Evolutionary conservation across 1,284 basidiomycete genomes (phyloP), one percentile per base, ranked within the genome.

Genomic region (Filobasidium uniguttulatum): DNA sequence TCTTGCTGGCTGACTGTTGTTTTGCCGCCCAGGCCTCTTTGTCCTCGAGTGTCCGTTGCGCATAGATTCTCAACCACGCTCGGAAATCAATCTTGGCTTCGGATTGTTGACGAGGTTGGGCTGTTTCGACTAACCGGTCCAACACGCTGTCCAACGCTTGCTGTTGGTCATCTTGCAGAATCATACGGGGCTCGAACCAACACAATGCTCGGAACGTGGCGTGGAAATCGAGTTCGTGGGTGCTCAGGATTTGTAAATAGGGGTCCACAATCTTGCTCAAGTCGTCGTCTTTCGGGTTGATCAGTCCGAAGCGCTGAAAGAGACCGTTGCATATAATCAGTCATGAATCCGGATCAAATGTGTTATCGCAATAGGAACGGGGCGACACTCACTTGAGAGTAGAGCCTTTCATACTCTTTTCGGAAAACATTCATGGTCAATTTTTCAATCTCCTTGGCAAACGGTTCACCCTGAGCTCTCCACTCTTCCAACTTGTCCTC

Each of bases 141-240:
- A 84, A 66, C 59, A 81, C 80, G 0, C 46, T 47, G 19, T 72
- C 66, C 20, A 78, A 57, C 15, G 66, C 63, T 0, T 58, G 54
- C 9, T 52, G 52, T 15, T 62, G 60, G 35, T 62, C 58, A 3
- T 31, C 53, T 12, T 49, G 43, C 20, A 53, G 56, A 8, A 44
- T 12, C 49, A 73, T 59, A 9, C 73, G 67, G 2, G 79, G 76
- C n/a, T 69, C 70, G 74, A 91, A 89, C 36, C 68, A 69, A 4
- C 74, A 73, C 1, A 93, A 71, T 5, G 66, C 71, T 30, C 89
- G 79, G 74, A 91, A 84, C 1, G 85, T 82, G 5, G 75, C 73
- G 63, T 88, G 81, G 69, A 88, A 91, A 68, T 94, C 90, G 17
- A 91, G 73, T 44, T 72, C 71, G 59, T 88, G 77, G 7, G 67